These are phyloP conservation scores for Dioszegia hungarica DNA, from an alignment of 768 basidiomycete species.

Conservation along the genomic window DNA sequence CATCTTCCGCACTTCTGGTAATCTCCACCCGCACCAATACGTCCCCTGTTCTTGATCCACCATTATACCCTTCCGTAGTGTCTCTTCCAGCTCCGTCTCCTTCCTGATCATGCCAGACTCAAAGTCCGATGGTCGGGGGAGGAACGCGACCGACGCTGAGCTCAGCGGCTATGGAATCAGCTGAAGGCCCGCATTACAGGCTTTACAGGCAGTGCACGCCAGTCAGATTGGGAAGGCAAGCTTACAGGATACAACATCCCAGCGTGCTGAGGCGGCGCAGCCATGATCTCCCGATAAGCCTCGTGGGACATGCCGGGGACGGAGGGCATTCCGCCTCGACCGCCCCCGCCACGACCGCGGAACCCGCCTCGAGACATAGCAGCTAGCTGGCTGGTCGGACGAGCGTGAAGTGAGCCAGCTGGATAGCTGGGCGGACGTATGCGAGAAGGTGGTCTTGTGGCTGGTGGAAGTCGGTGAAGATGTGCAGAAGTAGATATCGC, in stretches of 20 bases:
- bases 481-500: too few species aligned
- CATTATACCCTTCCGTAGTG: conserved; percentile 11
- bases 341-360: conserved; percentile 32
- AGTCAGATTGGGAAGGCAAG: too few species aligned
- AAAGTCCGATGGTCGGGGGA: conserved; percentile 19
- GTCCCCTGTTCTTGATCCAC: conserved; percentile 1
- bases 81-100: conserved; percentile 19
- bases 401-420: too few species aligned
- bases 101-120: conserved; percentile 18
- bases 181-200: too few species aligned
- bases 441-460: too few species aligned
- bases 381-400: background rate
- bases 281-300: conserved; percentile 13
- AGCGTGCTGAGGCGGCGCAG: conserved; percentile 17
- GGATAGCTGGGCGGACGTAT: too few species aligned
- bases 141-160: conserved; percentile 13
- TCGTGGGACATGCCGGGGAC: conserved; percentile 1
- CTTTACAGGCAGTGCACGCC: too few species aligned
- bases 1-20: conserved; percentile 26
- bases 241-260: conserved; percentile 40
- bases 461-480: too few species aligned
- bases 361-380: conserved; percentile 27
- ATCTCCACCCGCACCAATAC: conserved; percentile 19
- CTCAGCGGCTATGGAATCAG: conserved; percentile 24
- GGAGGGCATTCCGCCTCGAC: conserved; percentile 9